Evolutionary conservation across 805 yeast genomes (phyloP).

Genomic region (Yarrowia yakushimensis): DNA sequence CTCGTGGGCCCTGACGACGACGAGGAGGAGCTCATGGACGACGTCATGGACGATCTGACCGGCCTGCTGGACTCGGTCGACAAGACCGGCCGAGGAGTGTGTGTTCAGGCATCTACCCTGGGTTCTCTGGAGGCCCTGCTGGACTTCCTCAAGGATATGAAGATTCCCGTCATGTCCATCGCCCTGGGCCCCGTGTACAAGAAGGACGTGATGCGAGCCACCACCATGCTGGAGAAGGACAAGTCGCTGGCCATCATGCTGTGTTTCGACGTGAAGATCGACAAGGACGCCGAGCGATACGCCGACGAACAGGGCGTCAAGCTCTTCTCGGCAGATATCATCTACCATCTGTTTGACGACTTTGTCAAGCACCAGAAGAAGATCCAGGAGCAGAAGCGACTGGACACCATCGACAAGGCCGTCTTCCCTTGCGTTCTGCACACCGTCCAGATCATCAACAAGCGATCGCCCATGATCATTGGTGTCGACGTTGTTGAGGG

Average conservation of each 20-base stretch:
- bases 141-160: conserved; percentile 96
- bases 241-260: conserved; percentile 96
- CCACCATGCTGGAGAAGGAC: conserved; percentile 94
- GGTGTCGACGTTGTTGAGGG: conserved; percentile 98
- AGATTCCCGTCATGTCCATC: conserved; percentile 98
- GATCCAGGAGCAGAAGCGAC: conserved; percentile 83
- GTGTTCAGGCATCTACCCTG: conserved; percentile 96
- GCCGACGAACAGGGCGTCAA: conserved; percentile 90
- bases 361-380: conserved; percentile 89
- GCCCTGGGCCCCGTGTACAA: conserved; percentile 97
- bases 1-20: conserved; percentile 97
- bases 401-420: conserved; percentile 82
- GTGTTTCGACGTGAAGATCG: conserved; percentile 95
- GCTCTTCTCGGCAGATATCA: conserved; percentile 93
- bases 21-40: conserved; percentile 96
- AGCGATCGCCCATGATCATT: conserved; percentile 97
- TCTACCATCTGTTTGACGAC: conserved; percentile 92
- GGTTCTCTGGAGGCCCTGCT: conserved; percentile 97
- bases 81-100: conserved; percentile 92
- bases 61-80: conserved; percentile 94
- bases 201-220: conserved; percentile 97
- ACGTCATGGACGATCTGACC: conserved; percentile 97
- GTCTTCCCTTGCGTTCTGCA: conserved; percentile 93
- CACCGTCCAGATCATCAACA: conserved; percentile 93
- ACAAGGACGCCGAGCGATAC: conserved; percentile 97